Conservation (phyloP, 306 rosid genomes). For the Lupinus albus region DNA sequence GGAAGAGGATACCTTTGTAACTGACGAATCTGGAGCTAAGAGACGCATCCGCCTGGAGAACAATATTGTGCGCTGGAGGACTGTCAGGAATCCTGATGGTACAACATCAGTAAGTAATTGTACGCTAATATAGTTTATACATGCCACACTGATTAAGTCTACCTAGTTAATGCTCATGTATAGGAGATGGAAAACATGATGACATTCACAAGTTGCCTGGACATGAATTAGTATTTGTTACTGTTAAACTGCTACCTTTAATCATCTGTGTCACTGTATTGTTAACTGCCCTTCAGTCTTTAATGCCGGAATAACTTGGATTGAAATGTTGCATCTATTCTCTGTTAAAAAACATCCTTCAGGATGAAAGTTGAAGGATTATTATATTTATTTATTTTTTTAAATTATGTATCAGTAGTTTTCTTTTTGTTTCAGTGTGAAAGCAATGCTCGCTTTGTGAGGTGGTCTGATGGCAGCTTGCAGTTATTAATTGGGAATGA, state of each 20-base stretch:
- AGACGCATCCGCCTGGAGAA: slow-evolving; percentile 96
- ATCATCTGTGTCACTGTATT: slow-evolving; percentile 30
- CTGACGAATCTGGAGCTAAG: slow-evolving; percentile 92
- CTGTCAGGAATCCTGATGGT: slow-evolving; percentile 71
- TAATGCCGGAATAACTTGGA: slow-evolving; percentile 29
- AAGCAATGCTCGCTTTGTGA: slow-evolving; percentile 97
- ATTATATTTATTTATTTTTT: no score
- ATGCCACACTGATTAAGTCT: slow-evolving; percentile 16
- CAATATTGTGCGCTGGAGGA: slow-evolving; percentile 94
- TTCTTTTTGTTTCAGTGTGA: slow-evolving; percentile 55
- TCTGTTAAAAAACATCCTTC: slow-evolving; percentile 22
- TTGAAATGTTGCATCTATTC: background rate
- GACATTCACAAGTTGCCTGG: background rate
- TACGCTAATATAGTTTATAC: slow-evolving; percentile 28
- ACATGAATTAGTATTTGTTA: slow-evolving; percentile 14
- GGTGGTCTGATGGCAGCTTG: slow-evolving; percentile 98
- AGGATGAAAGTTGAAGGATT: slow-evolving; percentile 23
- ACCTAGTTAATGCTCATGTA: background rate
- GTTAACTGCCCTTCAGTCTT: slow-evolving; percentile 24
- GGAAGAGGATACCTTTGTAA: slow-evolving; percentile 96
- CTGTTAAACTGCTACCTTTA: slow-evolving; percentile 21
- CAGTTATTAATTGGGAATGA: slow-evolving; percentile 94
- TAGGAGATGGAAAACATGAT: slow-evolving; percentile 23
- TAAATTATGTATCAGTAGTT: background rate
- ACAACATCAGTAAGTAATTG: slow-evolving; percentile 64